These are phyloP conservation scores for Tetrahymena thermophila DNA, from an alignment of 73 alveolate species.

Conservation along the genomic window DNA sequence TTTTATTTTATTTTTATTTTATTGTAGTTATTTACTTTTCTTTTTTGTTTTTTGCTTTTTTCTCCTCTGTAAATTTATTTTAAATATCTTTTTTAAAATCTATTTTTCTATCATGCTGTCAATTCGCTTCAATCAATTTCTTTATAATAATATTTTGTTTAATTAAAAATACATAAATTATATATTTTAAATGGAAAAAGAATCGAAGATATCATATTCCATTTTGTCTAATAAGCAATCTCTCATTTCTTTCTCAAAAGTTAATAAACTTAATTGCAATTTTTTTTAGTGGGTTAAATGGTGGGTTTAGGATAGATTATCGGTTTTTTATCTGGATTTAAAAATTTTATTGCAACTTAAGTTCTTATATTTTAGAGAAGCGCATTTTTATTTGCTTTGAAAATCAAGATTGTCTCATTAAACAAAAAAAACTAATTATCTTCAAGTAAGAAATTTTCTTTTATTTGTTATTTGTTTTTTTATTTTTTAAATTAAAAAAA, in stretches of 20 bases:
- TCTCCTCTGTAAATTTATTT: neutral
- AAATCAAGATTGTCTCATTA: neutral
- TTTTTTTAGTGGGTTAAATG: neutral
- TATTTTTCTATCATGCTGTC: neutral
- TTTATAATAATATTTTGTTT: neutral
- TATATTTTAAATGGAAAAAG: neutral
- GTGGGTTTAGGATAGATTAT: neutral
- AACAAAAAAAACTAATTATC: neutral
- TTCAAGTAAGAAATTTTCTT: neutral
- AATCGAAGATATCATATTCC: neutral
- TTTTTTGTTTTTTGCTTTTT: neutral
- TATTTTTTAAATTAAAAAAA: neutral
- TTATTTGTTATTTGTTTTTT: neutral
- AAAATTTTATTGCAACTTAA: neutral
- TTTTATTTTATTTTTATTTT: neutral
- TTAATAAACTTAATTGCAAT: neutral
- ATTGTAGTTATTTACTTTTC: neutral
- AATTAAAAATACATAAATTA: neutral
- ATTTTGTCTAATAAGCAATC: neutral
- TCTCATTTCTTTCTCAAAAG: neutral
- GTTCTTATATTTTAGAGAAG: neutral
- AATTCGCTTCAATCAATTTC: neutral
- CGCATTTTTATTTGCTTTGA: neutral
- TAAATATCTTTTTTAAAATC: neutral
- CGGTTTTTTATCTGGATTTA: neutral